phyloP scores from a whole-genome alignment of 1,284 basidiomycete species.

The Vanrija humicola region DNA sequence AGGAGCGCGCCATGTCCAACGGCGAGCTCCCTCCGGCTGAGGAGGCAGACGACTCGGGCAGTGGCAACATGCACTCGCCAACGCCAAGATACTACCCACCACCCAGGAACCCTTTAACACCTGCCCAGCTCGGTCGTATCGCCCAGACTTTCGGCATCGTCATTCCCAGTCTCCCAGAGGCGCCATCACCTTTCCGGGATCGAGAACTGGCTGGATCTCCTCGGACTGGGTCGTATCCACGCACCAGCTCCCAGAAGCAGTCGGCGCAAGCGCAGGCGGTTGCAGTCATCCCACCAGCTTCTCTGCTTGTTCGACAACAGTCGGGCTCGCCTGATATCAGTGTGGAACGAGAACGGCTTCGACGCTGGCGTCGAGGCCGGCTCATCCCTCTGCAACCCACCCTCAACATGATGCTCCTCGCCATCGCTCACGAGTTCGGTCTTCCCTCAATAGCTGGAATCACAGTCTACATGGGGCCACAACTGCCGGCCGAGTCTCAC shows the following conservation, averaged over 20 bases:
- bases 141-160: constrained; percentile 46
- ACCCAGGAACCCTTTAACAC: constrained; percentile 35
- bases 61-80: not conserved
- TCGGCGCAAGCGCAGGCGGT: constrained; percentile 26
- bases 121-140: constrained; percentile 40
- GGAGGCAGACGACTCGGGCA: not conserved
- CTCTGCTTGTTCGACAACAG: constrained; percentile 15
- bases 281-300: constrained; percentile 39
- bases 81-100: constrained; percentile 24
- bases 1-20: constrained; percentile 8
- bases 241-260: not conserved
- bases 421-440: constrained; percentile 45
- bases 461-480: constrained; percentile 34
- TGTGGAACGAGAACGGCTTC: constrained; percentile 17
- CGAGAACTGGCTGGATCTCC: not conserved
- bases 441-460: constrained; percentile 42
- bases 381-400: constrained; percentile 44
- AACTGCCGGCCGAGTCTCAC: not conserved
- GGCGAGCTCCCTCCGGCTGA: too few species aligned
- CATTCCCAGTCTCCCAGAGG: constrained; percentile 26
- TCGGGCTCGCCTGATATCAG: not conserved
- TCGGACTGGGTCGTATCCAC: constrained; percentile 3
- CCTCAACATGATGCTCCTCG: constrained; percentile 41
- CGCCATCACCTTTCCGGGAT: not conserved
- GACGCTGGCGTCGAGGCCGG: constrained; percentile 39